Evolutionary conservation across 495 filamentous ascomycete genomes (phyloP).

Genomic region (Aspergillus cavernicola): DNA sequence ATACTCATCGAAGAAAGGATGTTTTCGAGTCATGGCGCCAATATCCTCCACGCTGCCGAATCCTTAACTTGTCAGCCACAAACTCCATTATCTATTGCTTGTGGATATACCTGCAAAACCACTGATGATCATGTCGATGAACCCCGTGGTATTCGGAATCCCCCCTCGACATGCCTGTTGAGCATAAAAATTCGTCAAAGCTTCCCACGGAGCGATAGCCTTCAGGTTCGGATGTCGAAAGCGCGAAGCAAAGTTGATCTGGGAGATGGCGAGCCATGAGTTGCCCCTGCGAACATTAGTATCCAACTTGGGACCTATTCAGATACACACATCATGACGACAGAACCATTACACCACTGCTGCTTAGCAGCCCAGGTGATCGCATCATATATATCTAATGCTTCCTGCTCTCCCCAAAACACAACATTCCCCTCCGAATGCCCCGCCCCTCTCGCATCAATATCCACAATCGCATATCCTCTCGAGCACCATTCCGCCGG

Average conservation of each 20-base stretch:
- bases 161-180: constrained; percentile 37
- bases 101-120: constrained; percentile 27
- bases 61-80: no score
- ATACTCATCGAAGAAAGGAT: no score
- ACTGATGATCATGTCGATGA: constrained; percentile 30
- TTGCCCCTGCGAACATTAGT: no score
- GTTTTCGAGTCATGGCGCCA: no score
- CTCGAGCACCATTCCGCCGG: constrained; percentile 35
- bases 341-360: constrained; percentile 43
- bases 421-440: constrained; percentile 37
- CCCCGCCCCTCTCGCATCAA: constrained; percentile 40
- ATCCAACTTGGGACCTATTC: no score
- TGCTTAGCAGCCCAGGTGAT: constrained; percentile 39
- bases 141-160: constrained; percentile 25
- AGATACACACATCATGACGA: constrained; percentile 44
- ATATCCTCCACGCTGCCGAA: no score
- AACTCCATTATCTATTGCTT: constrained; percentile 24
- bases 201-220: constrained; percentile 48
- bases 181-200: constrained; percentile 41
- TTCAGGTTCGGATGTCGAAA: constrained; percentile 37
- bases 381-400: constrained; percentile 42
- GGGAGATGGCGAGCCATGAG: constrained; percentile 35
- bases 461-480: constrained; percentile 44
- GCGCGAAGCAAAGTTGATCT: constrained; percentile 42
- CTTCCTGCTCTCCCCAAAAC: constrained; percentile 46